Conservation (phyloP, 129 eudicot genomes). For the Ambrosia trifida region DNA sequence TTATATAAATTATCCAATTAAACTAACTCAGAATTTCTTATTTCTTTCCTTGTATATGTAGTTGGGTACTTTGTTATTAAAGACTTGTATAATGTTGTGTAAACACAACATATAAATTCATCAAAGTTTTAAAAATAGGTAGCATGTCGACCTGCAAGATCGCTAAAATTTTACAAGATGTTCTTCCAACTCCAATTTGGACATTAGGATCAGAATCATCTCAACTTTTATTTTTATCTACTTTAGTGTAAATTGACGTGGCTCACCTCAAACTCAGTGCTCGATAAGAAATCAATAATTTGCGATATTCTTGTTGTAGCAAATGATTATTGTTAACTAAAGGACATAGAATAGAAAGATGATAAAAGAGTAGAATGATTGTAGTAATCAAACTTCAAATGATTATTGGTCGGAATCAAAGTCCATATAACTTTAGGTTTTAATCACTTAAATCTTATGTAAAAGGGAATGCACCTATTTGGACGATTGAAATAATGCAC, state of each 20-base stretch:
- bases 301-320: neutral
- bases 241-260: neutral
- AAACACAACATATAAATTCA: no score
- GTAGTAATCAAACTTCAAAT: constrained; percentile 5
- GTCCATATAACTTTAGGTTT: no score
- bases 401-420: neutral
- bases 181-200: neutral
- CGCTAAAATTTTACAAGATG: neutral
- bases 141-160: neutral
- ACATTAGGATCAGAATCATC: neutral
- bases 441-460: neutral
- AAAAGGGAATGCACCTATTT: neutral
- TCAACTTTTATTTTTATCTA: neutral
- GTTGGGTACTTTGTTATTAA: no score
- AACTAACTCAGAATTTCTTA: no score
- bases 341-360: constrained; percentile 1
- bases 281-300: neutral
- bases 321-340: constrained; percentile 3
- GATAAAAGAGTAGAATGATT: neutral
- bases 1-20: no score
- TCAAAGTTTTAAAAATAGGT: no score
- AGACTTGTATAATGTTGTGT: no score
- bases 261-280: neutral
- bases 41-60: no score
- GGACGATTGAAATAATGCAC: neutral